Percentiles rank a stretch among this genome's conserved stretches.
Conservation (phyloP, 179 eudicot species). For the Beta lomatogona region DNA sequence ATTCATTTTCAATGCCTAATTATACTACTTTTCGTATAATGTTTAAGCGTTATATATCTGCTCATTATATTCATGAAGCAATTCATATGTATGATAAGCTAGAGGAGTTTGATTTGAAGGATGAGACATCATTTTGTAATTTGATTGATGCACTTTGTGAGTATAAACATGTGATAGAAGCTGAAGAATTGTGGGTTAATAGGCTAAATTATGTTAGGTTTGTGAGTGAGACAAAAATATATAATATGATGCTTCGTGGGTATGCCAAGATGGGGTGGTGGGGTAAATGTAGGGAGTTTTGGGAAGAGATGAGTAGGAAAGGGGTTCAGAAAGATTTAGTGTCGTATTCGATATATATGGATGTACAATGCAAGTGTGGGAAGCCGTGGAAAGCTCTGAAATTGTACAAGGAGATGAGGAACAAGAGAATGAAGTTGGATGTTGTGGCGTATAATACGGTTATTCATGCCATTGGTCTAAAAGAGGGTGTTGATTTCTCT, state of each 20-base stretch:
- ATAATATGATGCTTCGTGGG: conserved; percentile 87
- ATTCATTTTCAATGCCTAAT: conserved; percentile 48
- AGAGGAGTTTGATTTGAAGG: conserved; percentile 68
- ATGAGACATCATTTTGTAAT: conserved; percentile 66
- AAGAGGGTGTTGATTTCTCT: conserved; percentile 82
- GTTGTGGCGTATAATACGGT: conserved; percentile 85
- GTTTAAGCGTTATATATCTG: conserved; percentile 75
- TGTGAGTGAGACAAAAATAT: conserved; percentile 52
- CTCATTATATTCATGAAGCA: conserved; percentile 80
- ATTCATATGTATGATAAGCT: conserved; percentile 48
- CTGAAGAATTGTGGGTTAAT: conserved; percentile 69
- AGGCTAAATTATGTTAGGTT: conserved; percentile 24
- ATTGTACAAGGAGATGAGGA: conserved; percentile 86
- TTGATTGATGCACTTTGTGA: conserved; percentile 89
- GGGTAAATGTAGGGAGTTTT: conserved; percentile 82
- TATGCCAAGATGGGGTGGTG: conserved; percentile 90
- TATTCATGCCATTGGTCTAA: conserved; percentile 66
- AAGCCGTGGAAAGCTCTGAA: conserved; percentile 91
- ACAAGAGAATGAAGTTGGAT: conserved; percentile 72
- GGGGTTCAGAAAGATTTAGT: conserved; percentile 67
- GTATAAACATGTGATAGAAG: conserved; percentile 88
- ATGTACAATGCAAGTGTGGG: conserved; percentile 74
- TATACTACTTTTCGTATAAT: conserved; percentile 68
- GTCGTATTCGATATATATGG: conserved; percentile 91
- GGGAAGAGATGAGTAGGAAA: conserved; percentile 86